Base-by-base conservation (phyloP, 768 basidiomycete genomes). In the Lactifluus pinguis region DNA sequence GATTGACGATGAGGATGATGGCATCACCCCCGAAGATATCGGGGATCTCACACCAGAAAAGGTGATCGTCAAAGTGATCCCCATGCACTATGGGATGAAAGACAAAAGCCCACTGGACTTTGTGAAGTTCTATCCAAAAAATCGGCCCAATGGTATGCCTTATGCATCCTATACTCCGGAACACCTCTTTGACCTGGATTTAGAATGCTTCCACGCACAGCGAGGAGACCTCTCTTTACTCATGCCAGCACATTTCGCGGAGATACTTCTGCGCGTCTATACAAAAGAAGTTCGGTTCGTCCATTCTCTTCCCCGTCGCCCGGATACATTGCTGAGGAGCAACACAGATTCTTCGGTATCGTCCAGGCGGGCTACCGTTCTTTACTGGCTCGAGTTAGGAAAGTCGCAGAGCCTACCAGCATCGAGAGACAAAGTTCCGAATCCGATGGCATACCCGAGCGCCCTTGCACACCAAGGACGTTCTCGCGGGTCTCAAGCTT, bases 11-110 rank as follows among this genome's bases (percentile, higher is more conserved):
- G 64, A 56, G 30, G 59, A 65, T 4, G 64, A 65, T 36, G 50
- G 19, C 2, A 66, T 66, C 30, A 55, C 59, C 13, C 53, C 57
- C n/a, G 66, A 62, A 6, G 66, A 71, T 11, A 72, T 76, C 39
- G 65, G 67, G 4, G 71, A 72, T 9, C 73, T 87, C 11, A 68
- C 62, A 15, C 71, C 73, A 0, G 69, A 76, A 6, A 79, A 89
- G 55, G 76, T 92, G 34, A 80, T 86, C 44, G 86, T 92, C 21
- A 80, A 84, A 53, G 74, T 83, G 14, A 71, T 82, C 1, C 66
- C 69, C n/a, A 77, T 92, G 78, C 91, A 92, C 68, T 86, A 87
- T 66, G 91, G 90, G 3, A 88, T 86, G 83, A 76, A 80, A 64
- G 80, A 82, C 48, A 70, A 75, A 62, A 89, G 88, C 66, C 91